Evolutionary conservation across 192 early-diverging fungal genomes (phyloP).

Genomic region (Backusella morwellensis): DNA sequence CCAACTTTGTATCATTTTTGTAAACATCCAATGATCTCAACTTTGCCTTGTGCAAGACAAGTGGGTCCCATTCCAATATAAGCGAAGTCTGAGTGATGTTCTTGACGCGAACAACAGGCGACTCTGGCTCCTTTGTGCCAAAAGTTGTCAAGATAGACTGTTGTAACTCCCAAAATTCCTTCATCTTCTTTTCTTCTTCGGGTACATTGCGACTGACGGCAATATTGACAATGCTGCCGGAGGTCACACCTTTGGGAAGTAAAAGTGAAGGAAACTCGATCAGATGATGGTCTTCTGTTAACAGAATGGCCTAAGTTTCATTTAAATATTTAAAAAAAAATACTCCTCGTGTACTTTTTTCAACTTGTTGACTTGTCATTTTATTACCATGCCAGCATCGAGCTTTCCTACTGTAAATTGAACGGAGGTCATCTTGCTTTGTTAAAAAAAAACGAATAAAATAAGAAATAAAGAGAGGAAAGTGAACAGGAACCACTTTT

Average conservation of each 20-base stretch:
- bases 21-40: conserved; percentile 90
- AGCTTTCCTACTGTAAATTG: conserved; percentile 92
- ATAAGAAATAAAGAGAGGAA: not conserved
- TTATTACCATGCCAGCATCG: conserved; percentile 84
- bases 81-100: conserved; percentile 84
- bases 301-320: conserved; percentile 65
- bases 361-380: not conserved
- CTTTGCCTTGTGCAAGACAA: conserved; percentile 78
- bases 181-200: conserved; percentile 78
- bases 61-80: conserved; percentile 88
- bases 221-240: conserved; percentile 96
- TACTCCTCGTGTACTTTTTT: not conserved
- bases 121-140: conserved; percentile 72
- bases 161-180: conserved; percentile 86
- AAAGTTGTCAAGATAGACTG: conserved; percentile 80
- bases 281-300: conserved; percentile 97
- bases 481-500: not conserved
- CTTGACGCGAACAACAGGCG: conserved; percentile 76
- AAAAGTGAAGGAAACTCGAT: conserved; percentile 98
- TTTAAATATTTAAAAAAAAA: not conserved
- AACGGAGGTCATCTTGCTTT: conserved; percentile 43
- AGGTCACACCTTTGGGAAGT: conserved; percentile 87
- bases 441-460: not conserved
- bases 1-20: conserved; percentile 79
- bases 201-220: conserved; percentile 87